A percentile compares a stretch with the other conserved stretches of the same genome.
Evolutionary conservation across 371 early-diverging fungal species (phyloP).

Genomic region (Apophysomyces variabilis): DNA sequence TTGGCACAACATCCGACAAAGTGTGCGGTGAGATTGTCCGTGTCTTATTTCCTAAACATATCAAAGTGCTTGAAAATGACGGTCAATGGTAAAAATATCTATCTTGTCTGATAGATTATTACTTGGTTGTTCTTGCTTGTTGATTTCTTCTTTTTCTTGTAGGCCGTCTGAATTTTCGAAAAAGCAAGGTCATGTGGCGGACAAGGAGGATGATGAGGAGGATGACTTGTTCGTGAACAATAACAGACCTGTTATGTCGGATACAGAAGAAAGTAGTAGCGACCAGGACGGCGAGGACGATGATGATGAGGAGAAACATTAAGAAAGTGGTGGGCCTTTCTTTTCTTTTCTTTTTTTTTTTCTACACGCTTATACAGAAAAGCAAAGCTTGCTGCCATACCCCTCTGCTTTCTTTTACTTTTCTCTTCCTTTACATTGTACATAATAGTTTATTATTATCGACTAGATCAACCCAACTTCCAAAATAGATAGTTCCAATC

Average conservation of each 20-base stretch:
- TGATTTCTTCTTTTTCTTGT: neutral
- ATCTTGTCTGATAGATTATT: neutral
- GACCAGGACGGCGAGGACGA: constrained; percentile 18
- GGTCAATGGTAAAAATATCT: constrained; percentile 63
- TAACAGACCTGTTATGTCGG: constrained; percentile 58
- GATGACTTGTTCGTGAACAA: constrained; percentile 73
- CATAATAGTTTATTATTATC: neutral
- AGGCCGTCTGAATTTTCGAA: constrained; percentile 50
- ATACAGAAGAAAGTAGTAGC: constrained; percentile 20
- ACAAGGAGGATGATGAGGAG: constrained; percentile 40
- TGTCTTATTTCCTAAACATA: constrained; percentile 77
- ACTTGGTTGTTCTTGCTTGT: neutral
- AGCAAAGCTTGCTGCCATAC: neutral
- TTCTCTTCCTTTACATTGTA: neutral
- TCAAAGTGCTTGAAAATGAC: constrained; percentile 69
- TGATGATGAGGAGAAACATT: constrained; percentile 26
- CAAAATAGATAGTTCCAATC: constrained; percentile 21
- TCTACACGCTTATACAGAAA: constrained; percentile 1
- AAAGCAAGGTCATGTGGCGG: constrained; percentile 20
- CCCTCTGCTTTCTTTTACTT: neutral
- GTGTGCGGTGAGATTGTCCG: constrained; percentile 79
- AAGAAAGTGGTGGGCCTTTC: neutral
- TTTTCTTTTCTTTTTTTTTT: too few species aligned
- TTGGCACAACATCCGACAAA: constrained; percentile 65
- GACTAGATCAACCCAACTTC: constrained; percentile 6